Percentiles rank a stretch among this genome's conserved stretches.
Evolutionary conservation across 169 alveolate species (phyloP).

Genomic region (Toxoplasma gondii): DNA sequence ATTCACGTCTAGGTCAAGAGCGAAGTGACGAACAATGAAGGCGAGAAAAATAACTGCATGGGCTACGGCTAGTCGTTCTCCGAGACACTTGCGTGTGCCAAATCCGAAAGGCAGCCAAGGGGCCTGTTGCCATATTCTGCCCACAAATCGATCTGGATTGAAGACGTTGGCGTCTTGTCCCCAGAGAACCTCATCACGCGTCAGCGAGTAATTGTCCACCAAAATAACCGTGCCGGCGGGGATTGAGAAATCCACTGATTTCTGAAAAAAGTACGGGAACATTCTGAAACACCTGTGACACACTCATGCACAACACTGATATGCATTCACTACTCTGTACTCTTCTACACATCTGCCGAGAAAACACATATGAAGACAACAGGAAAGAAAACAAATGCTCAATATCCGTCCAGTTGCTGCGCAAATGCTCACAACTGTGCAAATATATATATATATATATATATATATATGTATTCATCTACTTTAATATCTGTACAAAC

Average conservation of each 20-base stretch:
- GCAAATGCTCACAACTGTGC: too few species aligned
- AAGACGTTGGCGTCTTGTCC: background rate
- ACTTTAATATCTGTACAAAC: too few species aligned
- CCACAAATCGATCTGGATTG: background rate
- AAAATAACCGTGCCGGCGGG: background rate
- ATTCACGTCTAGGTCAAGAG: background rate
- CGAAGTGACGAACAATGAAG: background rate
- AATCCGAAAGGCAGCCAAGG: conserved; percentile 21
- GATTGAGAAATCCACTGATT: background rate
- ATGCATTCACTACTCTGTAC: too few species aligned
- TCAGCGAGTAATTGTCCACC: conserved; percentile 19
- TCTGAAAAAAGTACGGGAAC: background rate
- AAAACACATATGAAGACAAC: too few species aligned
- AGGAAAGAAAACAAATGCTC: too few species aligned
- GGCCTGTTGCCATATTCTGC: background rate
- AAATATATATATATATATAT: too few species aligned
- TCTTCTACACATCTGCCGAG: too few species aligned
- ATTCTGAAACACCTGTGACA: background rate
- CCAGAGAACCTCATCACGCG: background rate
- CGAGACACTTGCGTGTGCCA: background rate
- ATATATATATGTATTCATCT: too few species aligned
- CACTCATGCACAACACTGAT: too few species aligned
- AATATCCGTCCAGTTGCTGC: too few species aligned
- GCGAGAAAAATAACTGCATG: conserved; percentile 8
- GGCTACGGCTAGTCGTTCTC: background rate